Percentiles rank a stretch among this genome's conserved stretches.
Evolutionary conservation across 2,329 filamentous ascomycete genomes (phyloP).

Genomic region (Neonectria punicea): DNA sequence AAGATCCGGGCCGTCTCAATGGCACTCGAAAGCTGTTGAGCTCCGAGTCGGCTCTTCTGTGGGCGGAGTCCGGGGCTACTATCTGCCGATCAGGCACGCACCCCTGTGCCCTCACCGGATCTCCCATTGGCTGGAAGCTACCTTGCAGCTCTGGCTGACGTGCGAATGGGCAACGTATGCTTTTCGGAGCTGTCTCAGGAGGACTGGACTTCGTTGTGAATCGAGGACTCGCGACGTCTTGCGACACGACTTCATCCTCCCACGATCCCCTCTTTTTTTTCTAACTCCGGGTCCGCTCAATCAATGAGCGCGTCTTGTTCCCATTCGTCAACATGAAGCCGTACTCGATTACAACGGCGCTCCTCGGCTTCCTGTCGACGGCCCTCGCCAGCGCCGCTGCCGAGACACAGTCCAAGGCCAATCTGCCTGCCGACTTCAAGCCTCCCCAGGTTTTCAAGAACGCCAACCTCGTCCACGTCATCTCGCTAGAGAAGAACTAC

Average conservation of each 20-base stretch:
- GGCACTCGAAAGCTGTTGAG: slow-evolving; percentile 3
- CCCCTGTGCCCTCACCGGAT: slow-evolving; percentile 6
- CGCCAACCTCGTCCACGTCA: slow-evolving; percentile 86
- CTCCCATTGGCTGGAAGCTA: slow-evolving; percentile 45
- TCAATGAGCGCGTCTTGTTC: slow-evolving; percentile 47
- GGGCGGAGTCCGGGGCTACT: slow-evolving; percentile 35
- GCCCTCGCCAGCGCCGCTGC: slow-evolving; percentile 53
- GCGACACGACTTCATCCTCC: slow-evolving; percentile 28
- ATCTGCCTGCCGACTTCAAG: slow-evolving; percentile 75
- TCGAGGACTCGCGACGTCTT: slow-evolving; percentile 34
- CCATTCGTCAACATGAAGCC: slow-evolving; percentile 53
- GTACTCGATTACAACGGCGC: slow-evolving; percentile 63
- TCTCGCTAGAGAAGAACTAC: slow-evolving; percentile 94
- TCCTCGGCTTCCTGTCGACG: slow-evolving; percentile 67
- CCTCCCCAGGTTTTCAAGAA: slow-evolving; percentile 95
- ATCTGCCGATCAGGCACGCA: slow-evolving; percentile 30
- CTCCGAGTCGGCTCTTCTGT: background rate
- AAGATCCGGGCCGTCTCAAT: slow-evolving; percentile 8
- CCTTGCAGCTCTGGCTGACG: slow-evolving; percentile 43
- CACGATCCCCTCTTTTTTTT: slow-evolving; percentile 22
- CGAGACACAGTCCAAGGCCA: slow-evolving; percentile 63
- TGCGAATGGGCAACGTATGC: slow-evolving; percentile 51
- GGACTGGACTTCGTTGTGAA: slow-evolving; percentile 27
- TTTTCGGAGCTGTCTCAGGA: slow-evolving; percentile 47
- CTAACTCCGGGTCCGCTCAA: slow-evolving; percentile 41